Evolutionary conservation across 2,329 filamentous ascomycete species (phyloP), one percentile per base, ranked within the genome.

Genomic region (Didymella glomerata): DNA sequence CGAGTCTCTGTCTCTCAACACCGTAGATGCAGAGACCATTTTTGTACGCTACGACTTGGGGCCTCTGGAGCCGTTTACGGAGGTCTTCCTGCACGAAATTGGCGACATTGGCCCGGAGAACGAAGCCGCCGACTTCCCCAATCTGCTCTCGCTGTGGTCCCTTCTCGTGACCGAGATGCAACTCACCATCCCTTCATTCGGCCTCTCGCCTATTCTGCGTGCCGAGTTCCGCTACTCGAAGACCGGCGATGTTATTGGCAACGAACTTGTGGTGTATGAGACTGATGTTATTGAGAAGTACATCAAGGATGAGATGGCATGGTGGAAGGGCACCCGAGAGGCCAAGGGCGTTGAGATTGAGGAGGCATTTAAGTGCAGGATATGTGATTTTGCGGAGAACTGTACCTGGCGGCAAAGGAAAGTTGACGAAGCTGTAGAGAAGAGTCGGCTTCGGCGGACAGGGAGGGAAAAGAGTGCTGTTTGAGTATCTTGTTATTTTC

Each of bases 351-450:
- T 97, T 2, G 83, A 86, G 7, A 84, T 96, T 7, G 89, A 93
- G 69, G 93, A 97, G 67, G 91, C 92, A 0, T 96, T 90, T 78
- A 98, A 97, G 76, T 98, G 94, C 74, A 81, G 87, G 20, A 86
- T 84, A 24, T 98, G 94, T 71, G 92, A 96, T 65, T 97, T 97
- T 75, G 86, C 84, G 0, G 88, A 91, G 2, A 83, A 81, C 2
- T 98, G 94, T 74, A 83, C 85, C 13, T 98, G 94, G 94, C 83
- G 93, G 36, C 82, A 84, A 67, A 82, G 82, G 11, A 89, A 90
- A 76, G 86, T 93, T 54, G 83, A 86, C 60, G 86, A 90, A 71
- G 81, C 80, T 22, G 76, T 74, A n/a, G 68, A 76, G 61, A 79
- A 78, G 60, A 67, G 71, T 41, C 56, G 73, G 51, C 62, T 74